Base-by-base conservation (phyloP, 2,329 filamentous ascomycete genomes). In the Trichoderma asperellum region DNA sequence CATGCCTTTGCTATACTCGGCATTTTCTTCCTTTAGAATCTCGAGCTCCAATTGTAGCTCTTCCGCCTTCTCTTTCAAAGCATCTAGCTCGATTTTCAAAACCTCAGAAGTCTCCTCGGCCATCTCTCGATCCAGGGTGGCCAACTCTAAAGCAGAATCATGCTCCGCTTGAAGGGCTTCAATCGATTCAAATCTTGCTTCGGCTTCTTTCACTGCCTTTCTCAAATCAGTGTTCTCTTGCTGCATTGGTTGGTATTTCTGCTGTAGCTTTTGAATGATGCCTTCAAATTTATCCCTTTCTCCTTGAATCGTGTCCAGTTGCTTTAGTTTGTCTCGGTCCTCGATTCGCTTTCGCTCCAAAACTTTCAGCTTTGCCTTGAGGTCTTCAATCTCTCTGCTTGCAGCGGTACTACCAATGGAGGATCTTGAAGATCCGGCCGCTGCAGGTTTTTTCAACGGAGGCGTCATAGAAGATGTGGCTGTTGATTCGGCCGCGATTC, bases 91-190 rank as follows among this genome's bases (percentile, higher is more conserved):
- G 1, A 88, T 86, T 77, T 94, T 96, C 62, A 91, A 84, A 21
- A 91, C 89, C 73, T 98, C 96, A 0, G 92, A 91, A 55, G 90
- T 93, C 80, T 97, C 95, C 79, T 99, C 94, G 0, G 96, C 96
- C 92, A 98, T 97, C 79, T 99, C 95, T 56, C 93, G 89, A 77
- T 99, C 96, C 32, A 99, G 83, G 0, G 92, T 91, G 7, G 94
- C 93, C 80, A 96, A 88, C 80, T 99, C 96, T 76, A 97, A 82
- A 7, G 92, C 88, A 4, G 90, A 87, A 35, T 98, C 96, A 78
- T 96, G 90, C 73, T 97, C 94, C 8, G 92, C 91, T 77, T 96
- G 91, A 66, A 91, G 84, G 35, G 86, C 85, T 73, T 95, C 92
- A 2, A 96, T 83, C 0, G 79, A 78, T 68, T 92, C 89, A 24